Base-by-base conservation (phyloP, 192 early-diverging fungal species). In the Rhizophagus sp. region DNA sequence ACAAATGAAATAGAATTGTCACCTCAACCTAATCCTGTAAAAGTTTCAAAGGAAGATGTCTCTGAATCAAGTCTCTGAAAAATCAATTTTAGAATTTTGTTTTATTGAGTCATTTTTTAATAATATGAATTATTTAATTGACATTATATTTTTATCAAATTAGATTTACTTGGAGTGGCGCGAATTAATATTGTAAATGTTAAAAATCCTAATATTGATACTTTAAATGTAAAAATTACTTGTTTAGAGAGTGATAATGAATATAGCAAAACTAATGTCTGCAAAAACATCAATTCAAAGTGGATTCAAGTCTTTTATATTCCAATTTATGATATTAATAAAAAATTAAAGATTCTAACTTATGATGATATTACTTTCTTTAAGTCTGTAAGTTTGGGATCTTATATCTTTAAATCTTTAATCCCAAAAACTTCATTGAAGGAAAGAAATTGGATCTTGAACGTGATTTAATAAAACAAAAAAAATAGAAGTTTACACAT, bases 241-340 rank as follows among this genome's bases (percentile, higher is more conserved):
- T 75, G 78, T 47, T 76, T 95, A 80, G 69, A 34, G 89, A 81
- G 75, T 86, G 27, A 1, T 30, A 30, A 0, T 8, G 6, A 39
- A n/a, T 85, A 95, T 61, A 95, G 91, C 63, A 87, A 92, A 62
- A 96, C 96, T 24, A 90, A 92, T 30, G 88, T 92, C 80, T 89
- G 93, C 25, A 93, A 95, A 75, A 92, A 92, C 27, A 79, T 96
- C 61, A 91, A 95, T 62, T 97, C 98, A 1, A 88, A 90, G 24
- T 98, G 97, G 96, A 91, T 97, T 82, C 95, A 97, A 86, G 92
- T 91, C 17, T 90, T 95, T 52, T 97, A 95, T 78, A 89, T 95
- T n/a, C 92, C 95, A 24, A 88, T 94, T 73, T 94, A 94, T 80
- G 89, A 91, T 10, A 76, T 89, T 17, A 82, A 83, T 64, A 92